Evolutionary conservation across 768 basidiomycete species (phyloP).

Genomic region (Mrakia frigida): DNA sequence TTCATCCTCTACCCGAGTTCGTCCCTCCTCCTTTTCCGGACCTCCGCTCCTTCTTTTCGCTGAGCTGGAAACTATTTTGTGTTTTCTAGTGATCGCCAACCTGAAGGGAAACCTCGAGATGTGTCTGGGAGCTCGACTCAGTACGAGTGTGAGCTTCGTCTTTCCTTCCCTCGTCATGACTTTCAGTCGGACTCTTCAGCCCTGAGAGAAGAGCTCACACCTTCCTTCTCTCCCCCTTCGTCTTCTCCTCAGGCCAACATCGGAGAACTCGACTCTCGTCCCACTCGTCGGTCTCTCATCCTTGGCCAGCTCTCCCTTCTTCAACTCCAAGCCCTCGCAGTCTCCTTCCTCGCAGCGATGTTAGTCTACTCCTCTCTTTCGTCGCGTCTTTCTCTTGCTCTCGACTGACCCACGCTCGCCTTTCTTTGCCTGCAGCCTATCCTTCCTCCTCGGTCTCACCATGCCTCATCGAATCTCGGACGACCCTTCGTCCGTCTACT

Average conservation of each 20-base stretch:
- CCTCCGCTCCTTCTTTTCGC: background rate
- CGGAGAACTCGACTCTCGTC: conserved; percentile 75
- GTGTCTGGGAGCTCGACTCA: conserved; percentile 93
- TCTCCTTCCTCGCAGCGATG: conserved; percentile 78
- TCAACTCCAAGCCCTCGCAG: conserved; percentile 86
- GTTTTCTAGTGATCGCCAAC: conserved; percentile 48
- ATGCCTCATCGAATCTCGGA: conserved; percentile 42
- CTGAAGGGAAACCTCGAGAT: conserved; percentile 97
- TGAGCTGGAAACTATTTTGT: background rate
- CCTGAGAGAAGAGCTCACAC: too few relatives aligned
- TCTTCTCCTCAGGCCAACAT: conserved; percentile 57
- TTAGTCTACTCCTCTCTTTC: too few relatives aligned
- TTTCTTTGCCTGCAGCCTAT: conserved; percentile 45
- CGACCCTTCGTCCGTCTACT: conserved; percentile 31
- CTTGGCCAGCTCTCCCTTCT: conserved; percentile 77
- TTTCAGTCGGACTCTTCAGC: background rate
- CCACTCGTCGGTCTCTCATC: conserved; percentile 60
- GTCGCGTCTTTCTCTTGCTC: too few relatives aligned
- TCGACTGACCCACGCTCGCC: too few relatives aligned
- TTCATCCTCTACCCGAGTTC: conserved; percentile 90
- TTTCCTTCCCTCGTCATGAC: background rate
- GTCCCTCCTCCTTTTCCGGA: conserved; percentile 42
- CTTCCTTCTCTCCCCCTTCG: background rate
- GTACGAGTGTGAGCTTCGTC: conserved; percentile 59
- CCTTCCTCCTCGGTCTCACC: conserved; percentile 62